These are phyloP conservation scores for Sporothrix variecibatus DNA, from an alignment of 2,329 filamentous ascomycete species.

Conservation along the genomic window DNA sequence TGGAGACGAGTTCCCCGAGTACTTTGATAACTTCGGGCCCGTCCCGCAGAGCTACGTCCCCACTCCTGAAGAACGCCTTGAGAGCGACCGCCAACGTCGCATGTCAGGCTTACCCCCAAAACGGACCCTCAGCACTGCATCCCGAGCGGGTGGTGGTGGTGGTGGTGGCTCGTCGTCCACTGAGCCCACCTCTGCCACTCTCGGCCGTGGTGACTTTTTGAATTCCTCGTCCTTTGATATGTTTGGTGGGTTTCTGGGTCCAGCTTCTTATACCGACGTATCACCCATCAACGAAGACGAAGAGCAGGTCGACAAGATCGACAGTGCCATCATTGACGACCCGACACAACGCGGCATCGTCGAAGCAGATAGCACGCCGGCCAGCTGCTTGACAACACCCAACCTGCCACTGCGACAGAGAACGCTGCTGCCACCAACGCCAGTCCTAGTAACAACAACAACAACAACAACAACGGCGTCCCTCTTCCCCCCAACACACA, in stretches of 20 bases:
- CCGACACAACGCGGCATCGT: conserved; percentile 11
- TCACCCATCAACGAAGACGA: conserved; percentile 47
- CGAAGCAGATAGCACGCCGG: conserved; percentile 23
- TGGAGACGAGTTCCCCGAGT: conserved; percentile 61
- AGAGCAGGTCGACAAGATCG: conserved; percentile 18
- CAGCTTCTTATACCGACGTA: conserved; percentile 49
- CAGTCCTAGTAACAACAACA: not conserved
- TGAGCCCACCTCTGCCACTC: conserved; percentile 36
- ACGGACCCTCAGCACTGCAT: not conserved
- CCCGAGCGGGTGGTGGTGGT: too few relatives aligned
- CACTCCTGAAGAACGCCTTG: conserved; percentile 55
- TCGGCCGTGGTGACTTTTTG: conserved; percentile 34
- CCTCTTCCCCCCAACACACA: conserved; percentile 34
- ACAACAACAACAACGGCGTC: conserved; percentile 24
- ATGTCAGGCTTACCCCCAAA: conserved; percentile 33
- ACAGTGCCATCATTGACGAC: not conserved
- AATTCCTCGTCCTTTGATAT: conserved; percentile 48
- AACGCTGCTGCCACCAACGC: too few relatives aligned
- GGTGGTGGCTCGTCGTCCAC: not conserved
- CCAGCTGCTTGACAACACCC: conserved; percentile 21
- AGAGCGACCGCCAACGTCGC: conserved; percentile 53
- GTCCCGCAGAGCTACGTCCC: conserved; percentile 40
- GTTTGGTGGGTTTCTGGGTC: conserved; percentile 57
- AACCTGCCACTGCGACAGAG: not conserved
- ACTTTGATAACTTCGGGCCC: conserved; percentile 42